These are phyloP conservation scores for Trichothecium roseum DNA, from an alignment of 2,329 filamentous ascomycete species.

Conservation along the genomic window DNA sequence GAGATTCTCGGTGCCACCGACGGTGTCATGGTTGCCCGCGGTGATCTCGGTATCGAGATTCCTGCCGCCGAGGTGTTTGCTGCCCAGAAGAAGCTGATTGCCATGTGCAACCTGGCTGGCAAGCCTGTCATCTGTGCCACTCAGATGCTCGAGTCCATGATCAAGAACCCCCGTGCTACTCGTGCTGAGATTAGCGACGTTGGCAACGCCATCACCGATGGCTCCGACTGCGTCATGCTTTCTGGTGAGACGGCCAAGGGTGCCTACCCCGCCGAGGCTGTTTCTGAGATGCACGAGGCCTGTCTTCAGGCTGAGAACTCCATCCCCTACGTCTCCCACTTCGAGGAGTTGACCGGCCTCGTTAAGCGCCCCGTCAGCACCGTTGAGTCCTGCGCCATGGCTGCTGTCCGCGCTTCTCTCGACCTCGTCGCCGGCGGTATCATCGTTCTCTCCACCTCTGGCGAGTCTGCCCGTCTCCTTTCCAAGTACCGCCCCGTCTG, in stretches of 20 bases:
- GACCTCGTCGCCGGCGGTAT: slow-evolving; percentile 96
- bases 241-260: slow-evolving; percentile 99
- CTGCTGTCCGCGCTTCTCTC: slow-evolving; percentile 87
- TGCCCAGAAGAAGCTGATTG: slow-evolving; percentile 99
- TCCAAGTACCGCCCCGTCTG: slow-evolving; percentile 98
- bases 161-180: slow-evolving; percentile 97
- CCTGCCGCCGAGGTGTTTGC: slow-evolving; percentile 97
- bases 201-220: slow-evolving; percentile 94
- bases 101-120: slow-evolving; percentile 98
- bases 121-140: slow-evolving; percentile 99
- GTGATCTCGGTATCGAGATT: slow-evolving; percentile 93
- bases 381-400: slow-evolving; percentile 92
- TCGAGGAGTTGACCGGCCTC: slow-evolving; percentile 85
- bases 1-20: slow-evolving; percentile 95
- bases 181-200: slow-evolving; percentile 98
- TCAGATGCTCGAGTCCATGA: slow-evolving; percentile 99
- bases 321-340: slow-evolving; percentile 93
- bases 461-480: slow-evolving; percentile 85
- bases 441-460: slow-evolving; percentile 90
- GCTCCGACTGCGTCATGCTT: slow-evolving; percentile 98
- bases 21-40: slow-evolving; percentile 99
- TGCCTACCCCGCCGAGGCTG: slow-evolving; percentile 82
- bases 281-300: slow-evolving; percentile 96
- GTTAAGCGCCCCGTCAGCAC: slow-evolving; percentile 76
- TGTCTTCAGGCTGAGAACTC: slow-evolving; percentile 95